phyloP scores from a whole-genome alignment of 2,329 filamentous ascomycete genomes.

The Fusarium tupiense region DNA sequence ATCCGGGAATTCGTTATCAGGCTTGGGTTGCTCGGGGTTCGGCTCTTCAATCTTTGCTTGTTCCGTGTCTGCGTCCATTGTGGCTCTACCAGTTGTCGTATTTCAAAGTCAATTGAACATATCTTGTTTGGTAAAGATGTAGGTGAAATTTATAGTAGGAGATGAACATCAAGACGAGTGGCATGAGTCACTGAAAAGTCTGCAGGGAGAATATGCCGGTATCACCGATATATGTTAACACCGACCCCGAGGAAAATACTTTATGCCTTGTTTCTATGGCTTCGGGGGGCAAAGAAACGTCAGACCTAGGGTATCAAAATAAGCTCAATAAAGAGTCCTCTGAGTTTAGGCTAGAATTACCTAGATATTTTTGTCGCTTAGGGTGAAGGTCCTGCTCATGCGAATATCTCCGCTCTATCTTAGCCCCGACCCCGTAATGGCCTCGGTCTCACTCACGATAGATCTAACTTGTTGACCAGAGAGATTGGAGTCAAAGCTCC shows the following conservation, averaged over 20 bases:
- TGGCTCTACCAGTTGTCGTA: neutral
- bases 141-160: neutral
- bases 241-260: too few species aligned
- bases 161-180: neutral
- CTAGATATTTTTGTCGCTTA: neutral
- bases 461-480: too few species aligned
- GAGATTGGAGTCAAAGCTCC: too few species aligned
- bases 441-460: too few species aligned
- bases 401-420: too few species aligned
- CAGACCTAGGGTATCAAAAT: neutral
- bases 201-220: too few species aligned
- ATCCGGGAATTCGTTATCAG: neutral
- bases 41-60: neutral
- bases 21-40: neutral
- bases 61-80: neutral
- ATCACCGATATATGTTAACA: too few species aligned
- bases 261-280: too few species aligned
- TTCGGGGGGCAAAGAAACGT: too few species aligned
- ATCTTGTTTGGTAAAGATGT: rapidly evolving
- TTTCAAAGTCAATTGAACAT: too few species aligned
- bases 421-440: too few species aligned
- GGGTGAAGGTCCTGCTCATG: neutral
- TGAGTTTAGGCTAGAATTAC: neutral
- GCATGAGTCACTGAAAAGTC: too few species aligned
- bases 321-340: neutral